Evolutionary conservation across 139 green algal species (phyloP), one percentile per base, ranked within the genome.

Genomic region (Chlorella sp.): DNA sequence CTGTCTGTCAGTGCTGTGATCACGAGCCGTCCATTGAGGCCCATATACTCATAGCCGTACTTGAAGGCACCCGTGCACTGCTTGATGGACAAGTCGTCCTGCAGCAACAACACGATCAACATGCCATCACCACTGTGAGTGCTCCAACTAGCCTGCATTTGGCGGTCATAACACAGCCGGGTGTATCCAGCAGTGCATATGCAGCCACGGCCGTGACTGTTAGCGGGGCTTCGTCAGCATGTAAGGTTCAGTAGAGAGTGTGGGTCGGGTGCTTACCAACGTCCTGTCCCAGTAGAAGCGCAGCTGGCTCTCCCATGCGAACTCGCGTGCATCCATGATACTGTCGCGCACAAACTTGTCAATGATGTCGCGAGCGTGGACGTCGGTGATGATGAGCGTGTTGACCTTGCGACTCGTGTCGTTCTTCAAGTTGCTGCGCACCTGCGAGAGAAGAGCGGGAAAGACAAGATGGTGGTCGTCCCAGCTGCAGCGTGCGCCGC

Each of bases 21-120:
- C 60, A 93, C 90, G 27, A 95, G 81, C 34, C 90, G 86, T 1
- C 88, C 90, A 69, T 93, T 95, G 3, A 95, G 79, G n/a, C 90
- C 90, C 88, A 93, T 93, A 80, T 91, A 95, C 72, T 95, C 90
- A 71, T 91, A 95, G 14, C 88, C 88, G 70, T 90, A 95, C 49
- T 77, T 77, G 76, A 95, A 95, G 26, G 78, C 61, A 4, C 88
- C 88, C 72, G 75, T 65, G 30, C 71, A 96, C 72, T 95, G 90
- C 6, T 81, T 71, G 85, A 97, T 95, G 75, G 85, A 67, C 49
- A 94, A 84, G 77, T 95, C 86, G 78, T 97, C 90, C 70, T 75
- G 42, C 35, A 2, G 14, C 35, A n/a, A n/a, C n/a, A n/a, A n/a
- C n/a, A n/a, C n/a, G n/a, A n/a, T n/a, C n/a, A n/a, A n/a, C n/a